Percentiles rank a stretch among this genome's conserved stretches.
phyloP scores from a whole-genome alignment of 2,329 filamentous ascomycete species.

The Talaromyces rugulosus region DNA sequence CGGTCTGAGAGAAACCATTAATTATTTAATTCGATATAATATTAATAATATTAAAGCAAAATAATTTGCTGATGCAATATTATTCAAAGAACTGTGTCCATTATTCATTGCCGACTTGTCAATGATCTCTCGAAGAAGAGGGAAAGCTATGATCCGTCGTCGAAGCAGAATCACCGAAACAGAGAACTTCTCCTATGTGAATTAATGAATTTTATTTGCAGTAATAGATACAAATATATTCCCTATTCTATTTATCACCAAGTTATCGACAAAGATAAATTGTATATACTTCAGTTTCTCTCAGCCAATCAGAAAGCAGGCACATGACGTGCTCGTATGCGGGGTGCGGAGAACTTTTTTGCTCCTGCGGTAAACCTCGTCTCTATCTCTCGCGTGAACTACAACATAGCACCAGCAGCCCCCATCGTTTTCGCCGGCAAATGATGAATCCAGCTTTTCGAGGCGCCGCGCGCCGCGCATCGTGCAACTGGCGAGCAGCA shows the following conservation, averaged over 20 bases:
- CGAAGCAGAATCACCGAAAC: too few relatives aligned
- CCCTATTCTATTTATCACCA: not conserved
- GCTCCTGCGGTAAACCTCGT: not conserved
- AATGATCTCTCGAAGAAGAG: too few relatives aligned
- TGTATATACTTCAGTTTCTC: not conserved
- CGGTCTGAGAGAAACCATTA: not conserved
- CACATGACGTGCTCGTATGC: slow-evolving; percentile 26
- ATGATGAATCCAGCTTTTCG: slow-evolving; percentile 16
- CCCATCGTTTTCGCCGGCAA: not conserved
- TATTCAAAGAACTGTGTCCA: too few relatives aligned
- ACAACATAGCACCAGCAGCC: not conserved
- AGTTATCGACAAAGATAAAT: not conserved
- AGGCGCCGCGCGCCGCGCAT: slow-evolving; percentile 15
- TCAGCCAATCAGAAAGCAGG: slow-evolving; percentile 2
- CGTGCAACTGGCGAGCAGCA: slow-evolving; percentile 9
- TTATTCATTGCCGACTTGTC: too few relatives aligned
- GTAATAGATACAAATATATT: too few relatives aligned
- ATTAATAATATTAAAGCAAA: too few relatives aligned
- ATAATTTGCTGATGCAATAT: too few relatives aligned
- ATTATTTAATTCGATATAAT: too few relatives aligned
- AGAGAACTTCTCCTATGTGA: too few relatives aligned
- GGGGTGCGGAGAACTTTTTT: slow-evolving; percentile 24
- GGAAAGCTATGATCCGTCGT: too few relatives aligned
- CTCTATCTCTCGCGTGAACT: not conserved
- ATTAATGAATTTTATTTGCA: too few relatives aligned